phyloP scores from a whole-genome alignment of 2,329 filamentous ascomycete genomes.

The Atkinsonella texensis region DNA sequence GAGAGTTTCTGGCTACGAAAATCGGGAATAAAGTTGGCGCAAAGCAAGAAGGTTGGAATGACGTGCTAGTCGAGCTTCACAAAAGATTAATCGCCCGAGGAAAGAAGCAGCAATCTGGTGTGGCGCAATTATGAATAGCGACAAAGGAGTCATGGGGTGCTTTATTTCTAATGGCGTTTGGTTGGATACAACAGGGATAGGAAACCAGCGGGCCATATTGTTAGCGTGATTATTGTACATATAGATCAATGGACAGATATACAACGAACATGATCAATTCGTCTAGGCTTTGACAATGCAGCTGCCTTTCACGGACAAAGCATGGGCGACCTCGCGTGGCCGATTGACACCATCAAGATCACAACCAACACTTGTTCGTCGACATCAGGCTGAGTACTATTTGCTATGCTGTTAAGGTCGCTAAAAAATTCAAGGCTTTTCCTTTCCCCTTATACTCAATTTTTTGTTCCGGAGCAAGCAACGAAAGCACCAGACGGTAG shows the following conservation, averaged over 20 bases:
- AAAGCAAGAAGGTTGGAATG: conserved; percentile 36
- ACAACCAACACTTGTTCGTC: too few species aligned
- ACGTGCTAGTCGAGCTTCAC: conserved; percentile 42
- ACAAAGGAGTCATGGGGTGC: conserved; percentile 7
- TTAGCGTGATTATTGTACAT: neutral
- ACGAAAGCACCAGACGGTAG: too few species aligned
- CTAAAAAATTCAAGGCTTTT: too few species aligned
- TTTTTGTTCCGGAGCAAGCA: too few species aligned
- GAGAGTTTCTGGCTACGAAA: conserved; percentile 51
- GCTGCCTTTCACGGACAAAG: too few species aligned
- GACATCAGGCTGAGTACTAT: too few species aligned
- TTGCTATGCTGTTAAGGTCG: too few species aligned
- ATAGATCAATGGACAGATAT: neutral
- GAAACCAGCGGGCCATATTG: neutral
- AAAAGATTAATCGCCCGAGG: conserved; percentile 43
- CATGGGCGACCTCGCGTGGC: too few species aligned
- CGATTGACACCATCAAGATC: too few species aligned
- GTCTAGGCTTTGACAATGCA: neutral
- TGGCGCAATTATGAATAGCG: conserved; percentile 17
- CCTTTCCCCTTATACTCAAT: too few species aligned
- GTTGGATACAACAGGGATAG: neutral
- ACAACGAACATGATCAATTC: neutral
- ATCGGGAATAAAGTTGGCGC: conserved; percentile 30
- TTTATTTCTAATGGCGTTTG: conserved; percentile 7
- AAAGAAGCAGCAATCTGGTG: conserved; percentile 26